A percentile compares a stretch with the other conserved stretches of the same genome.
Conservation (phyloP, 495 filamentous ascomycete genomes). For the Haplographium delicatum region DNA sequence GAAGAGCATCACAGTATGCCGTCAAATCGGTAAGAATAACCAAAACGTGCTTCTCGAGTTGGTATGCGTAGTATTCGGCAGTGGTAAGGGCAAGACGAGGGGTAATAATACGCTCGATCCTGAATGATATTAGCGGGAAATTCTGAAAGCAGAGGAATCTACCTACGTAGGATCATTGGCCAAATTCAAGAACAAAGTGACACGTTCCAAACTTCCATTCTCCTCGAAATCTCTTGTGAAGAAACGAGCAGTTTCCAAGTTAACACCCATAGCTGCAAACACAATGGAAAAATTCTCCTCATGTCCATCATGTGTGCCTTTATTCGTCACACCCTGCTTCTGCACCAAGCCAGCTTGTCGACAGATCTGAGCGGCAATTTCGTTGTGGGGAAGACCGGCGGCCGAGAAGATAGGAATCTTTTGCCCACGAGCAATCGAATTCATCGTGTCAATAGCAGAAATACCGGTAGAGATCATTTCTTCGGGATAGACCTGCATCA, state of each 20-base stretch:
- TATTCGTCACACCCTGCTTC: slow-evolving; percentile 68
- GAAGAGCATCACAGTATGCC: slow-evolving; percentile 96
- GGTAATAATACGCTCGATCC: slow-evolving; percentile 99
- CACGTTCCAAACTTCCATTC: slow-evolving; percentile 97
- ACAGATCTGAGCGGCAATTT: slow-evolving; percentile 97
- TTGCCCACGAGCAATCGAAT: slow-evolving; percentile 98
- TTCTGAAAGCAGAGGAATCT: not conserved
- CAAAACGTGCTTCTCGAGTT: slow-evolving; percentile 98
- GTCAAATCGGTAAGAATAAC: slow-evolving; percentile 98
- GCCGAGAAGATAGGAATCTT: slow-evolving; percentile 99
- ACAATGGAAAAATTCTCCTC: slow-evolving; percentile 99
- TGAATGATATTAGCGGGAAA: slow-evolving; percentile 33
- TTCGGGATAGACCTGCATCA: slow-evolving; percentile 85
- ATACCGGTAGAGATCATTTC: slow-evolving; percentile 99
- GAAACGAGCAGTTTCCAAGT: slow-evolving; percentile 97
- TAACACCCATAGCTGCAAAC: slow-evolving; percentile 99
- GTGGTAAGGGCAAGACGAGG: slow-evolving; percentile 97
- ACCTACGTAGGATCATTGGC: slow-evolving; percentile 96
- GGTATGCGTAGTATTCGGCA: slow-evolving; percentile 99
- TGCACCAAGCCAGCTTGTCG: slow-evolving; percentile 91
- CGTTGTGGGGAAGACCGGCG: slow-evolving; percentile 96
- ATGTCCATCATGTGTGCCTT: slow-evolving; percentile 93
- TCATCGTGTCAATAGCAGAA: slow-evolving; percentile 99
- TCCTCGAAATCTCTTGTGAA: slow-evolving; percentile 99
- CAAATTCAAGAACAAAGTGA: slow-evolving; percentile 96